Conservation (phyloP, 2,329 filamentous ascomycete species). For the Colletotrichum sp. region DNA sequence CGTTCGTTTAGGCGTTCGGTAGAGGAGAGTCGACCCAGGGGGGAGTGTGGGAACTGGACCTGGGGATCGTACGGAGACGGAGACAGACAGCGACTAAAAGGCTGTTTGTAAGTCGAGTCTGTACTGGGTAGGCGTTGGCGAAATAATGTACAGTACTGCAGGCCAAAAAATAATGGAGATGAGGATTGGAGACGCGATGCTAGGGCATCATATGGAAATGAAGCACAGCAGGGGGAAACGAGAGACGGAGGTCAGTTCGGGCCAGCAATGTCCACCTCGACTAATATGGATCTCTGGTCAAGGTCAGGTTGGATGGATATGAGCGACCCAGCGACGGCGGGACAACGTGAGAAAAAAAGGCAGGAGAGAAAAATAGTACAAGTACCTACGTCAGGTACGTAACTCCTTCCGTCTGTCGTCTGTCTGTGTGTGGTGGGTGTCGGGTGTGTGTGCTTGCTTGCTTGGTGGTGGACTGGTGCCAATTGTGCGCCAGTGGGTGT, state of each 20-base stretch:
- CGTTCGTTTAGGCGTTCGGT: neutral
- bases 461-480: neutral
- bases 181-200: slow-evolving; percentile 11
- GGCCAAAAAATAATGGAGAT: slow-evolving; percentile 10
- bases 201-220: slow-evolving; percentile 21
- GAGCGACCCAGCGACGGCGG: slow-evolving; percentile 18
- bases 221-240: slow-evolving; percentile 15
- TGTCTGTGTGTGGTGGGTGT: neutral
- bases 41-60: neutral
- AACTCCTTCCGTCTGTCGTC: neutral
- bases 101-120: neutral
- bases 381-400: neutral
- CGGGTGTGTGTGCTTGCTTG: neutral
- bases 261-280: slow-evolving; percentile 9
- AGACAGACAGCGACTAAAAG: neutral
- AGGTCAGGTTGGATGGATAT: slow-evolving; percentile 7
- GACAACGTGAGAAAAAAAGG: slow-evolving; percentile 19
- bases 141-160: neutral
- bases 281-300: slow-evolving; percentile 20
- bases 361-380: slow-evolving; percentile 3
- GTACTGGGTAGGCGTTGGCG: neutral
- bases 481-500: neutral
- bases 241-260: slow-evolving; percentile 12
- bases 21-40: neutral
- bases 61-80: neutral